A percentile compares a stretch with the other conserved stretches of the same genome.
These are phyloP conservation scores for Zymoseptoria ardabiliae DNA, from an alignment of 2,329 filamentous ascomycete genomes.

Conservation along the genomic window DNA sequence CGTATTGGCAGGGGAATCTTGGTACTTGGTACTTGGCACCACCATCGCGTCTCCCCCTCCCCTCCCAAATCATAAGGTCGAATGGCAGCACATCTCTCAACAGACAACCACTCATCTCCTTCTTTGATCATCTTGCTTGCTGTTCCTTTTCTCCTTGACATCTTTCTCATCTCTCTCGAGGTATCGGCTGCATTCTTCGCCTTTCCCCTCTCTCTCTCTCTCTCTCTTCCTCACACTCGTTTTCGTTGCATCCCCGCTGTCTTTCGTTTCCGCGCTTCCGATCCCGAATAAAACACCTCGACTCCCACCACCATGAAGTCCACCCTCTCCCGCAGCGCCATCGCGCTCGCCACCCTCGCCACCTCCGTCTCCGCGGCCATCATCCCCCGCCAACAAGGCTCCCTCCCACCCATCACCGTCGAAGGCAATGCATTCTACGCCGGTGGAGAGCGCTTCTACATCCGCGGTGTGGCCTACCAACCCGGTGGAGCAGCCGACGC, in stretches of 20 bases:
- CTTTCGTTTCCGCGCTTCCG: not conserved
- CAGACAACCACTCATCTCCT: not conserved
- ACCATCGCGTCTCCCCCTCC: not conserved
- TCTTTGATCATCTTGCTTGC: not conserved
- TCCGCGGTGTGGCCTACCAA: slow-evolving; percentile 51
- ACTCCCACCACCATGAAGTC: slow-evolving; percentile 11
- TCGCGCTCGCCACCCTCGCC: slow-evolving; percentile 15
- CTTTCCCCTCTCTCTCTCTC: too few relatives aligned
- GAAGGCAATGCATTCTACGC: slow-evolving; percentile 47
- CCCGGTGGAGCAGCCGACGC: slow-evolving; percentile 53
- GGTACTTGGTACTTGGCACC: not conserved
- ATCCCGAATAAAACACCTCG: not conserved
- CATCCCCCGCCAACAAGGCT: slow-evolving; percentile 14
- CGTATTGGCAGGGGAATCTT: not conserved
- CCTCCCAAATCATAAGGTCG: not conserved
- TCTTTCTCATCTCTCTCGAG: not conserved
- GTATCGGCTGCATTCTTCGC: not conserved
- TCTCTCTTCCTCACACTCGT: not conserved
- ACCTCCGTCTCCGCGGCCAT: slow-evolving; percentile 6
- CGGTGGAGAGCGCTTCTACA: slow-evolving; percentile 52
- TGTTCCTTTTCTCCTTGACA: not conserved
- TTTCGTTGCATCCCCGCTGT: not conserved
- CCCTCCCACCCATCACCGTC: slow-evolving; percentile 17
- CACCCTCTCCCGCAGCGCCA: slow-evolving; percentile 9
- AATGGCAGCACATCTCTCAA: not conserved